Evolutionary conservation across 495 filamentous ascomycete genomes (phyloP).

Genomic region (Tuber microsphaerosporum): DNA sequence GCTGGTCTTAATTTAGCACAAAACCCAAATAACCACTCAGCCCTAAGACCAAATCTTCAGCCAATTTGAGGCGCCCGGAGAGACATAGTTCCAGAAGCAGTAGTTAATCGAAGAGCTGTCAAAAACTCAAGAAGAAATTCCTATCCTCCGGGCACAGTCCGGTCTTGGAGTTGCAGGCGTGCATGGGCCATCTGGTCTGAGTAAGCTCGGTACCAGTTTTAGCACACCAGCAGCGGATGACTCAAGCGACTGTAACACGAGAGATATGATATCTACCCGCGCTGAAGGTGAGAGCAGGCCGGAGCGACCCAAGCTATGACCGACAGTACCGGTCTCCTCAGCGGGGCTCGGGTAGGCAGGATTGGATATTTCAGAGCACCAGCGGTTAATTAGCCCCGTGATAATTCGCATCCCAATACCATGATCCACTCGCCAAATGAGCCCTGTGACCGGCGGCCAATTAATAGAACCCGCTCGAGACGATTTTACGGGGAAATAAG

Average conservation of each 20-base stretch:
- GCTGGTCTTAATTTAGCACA: background rate
- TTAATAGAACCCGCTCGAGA: background rate
- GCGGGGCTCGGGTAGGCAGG: background rate
- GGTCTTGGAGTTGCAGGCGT: background rate
- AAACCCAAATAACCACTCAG: background rate
- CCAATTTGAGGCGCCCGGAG: background rate
- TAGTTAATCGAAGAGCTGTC: background rate
- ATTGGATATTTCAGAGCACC: background rate
- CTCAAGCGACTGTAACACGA: background rate
- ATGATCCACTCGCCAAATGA: background rate
- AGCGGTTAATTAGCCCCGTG: background rate
- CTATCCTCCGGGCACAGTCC: background rate
- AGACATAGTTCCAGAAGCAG: background rate
- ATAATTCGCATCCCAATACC: background rate
- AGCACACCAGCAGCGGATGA: background rate
- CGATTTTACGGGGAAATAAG: background rate
- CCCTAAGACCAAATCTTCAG: background rate
- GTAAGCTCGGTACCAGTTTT: background rate
- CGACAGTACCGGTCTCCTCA: background rate
- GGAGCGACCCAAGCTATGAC: background rate
- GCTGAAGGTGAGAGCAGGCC: background rate
- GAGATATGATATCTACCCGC: background rate
- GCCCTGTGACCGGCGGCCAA: background rate
- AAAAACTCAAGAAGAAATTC: background rate
- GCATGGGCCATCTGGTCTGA: background rate